phyloP scores from a whole-genome alignment of 2,329 filamentous ascomycete species.

The Monilinia fructigena region DNA sequence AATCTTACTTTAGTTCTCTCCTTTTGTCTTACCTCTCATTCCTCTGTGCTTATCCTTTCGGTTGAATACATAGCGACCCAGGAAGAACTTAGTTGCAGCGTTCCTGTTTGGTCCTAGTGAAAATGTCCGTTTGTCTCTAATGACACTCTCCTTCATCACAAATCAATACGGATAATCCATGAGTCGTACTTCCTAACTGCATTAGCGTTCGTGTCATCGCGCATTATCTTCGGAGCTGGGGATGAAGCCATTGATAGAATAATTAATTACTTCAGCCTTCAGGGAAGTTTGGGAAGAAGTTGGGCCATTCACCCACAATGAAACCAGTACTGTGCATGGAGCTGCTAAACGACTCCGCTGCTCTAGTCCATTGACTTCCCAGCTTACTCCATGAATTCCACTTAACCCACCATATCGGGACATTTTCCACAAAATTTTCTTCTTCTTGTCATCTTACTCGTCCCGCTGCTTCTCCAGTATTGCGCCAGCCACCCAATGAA shows the following conservation, averaged over 20 bases:
- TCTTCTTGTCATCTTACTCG: background rate
- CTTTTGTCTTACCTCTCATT: background rate
- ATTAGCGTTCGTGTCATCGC: constrained; percentile 7
- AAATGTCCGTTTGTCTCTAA: background rate
- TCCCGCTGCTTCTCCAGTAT: background rate
- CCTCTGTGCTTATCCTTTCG: background rate
- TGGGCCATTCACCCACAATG: background rate
- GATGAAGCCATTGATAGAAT: background rate
- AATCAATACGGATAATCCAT: background rate
- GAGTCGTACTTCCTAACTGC: background rate
- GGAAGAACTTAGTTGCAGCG: background rate
- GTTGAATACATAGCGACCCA: background rate
- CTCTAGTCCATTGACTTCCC: constrained; percentile 6
- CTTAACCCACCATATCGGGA: constrained; percentile 3
- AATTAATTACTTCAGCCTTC: constrained; percentile 3
- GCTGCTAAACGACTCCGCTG: background rate
- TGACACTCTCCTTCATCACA: background rate
- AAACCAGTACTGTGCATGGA: background rate
- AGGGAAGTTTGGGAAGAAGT: background rate
- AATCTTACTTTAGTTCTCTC: background rate
- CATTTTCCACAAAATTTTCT: background rate
- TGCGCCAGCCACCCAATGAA: constrained; percentile 16
- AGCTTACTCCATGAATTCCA: constrained; percentile 14
- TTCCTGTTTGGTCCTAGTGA: background rate
- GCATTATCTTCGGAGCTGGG: constrained; percentile 12